phyloP scores from a whole-genome alignment of 169 alveolate species.

The Cryptosporidium ryanae region DNA sequence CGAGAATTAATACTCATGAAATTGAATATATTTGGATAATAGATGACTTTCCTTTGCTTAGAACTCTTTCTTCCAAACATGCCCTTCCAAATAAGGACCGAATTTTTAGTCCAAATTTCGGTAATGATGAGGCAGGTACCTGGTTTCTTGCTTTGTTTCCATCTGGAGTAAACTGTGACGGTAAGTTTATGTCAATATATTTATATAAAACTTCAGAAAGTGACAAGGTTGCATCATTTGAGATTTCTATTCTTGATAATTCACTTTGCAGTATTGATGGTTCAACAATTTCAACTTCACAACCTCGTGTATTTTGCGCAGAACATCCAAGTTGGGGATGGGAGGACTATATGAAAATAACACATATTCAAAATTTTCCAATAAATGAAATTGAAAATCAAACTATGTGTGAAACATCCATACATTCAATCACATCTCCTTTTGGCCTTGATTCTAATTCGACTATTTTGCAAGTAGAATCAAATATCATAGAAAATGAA shows the following conservation, averaged over 20 bases:
- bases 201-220: constrained; percentile 36
- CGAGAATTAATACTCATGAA: constrained; percentile 10
- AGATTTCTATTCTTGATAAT: constrained; percentile 39
- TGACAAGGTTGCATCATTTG: constrained; percentile 50
- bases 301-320: constrained; percentile 44
- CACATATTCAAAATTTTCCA: not conserved
- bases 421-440: not conserved
- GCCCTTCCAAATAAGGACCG: constrained; percentile 72
- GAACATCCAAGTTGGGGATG: constrained; percentile 71
- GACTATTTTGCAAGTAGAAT: not conserved
- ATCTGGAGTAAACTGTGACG: constrained; percentile 70
- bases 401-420: not conserved
- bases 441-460: constrained; percentile 8
- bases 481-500: not conserved
- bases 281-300: constrained; percentile 50
- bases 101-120: constrained; percentile 63
- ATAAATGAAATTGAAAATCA: not conserved
- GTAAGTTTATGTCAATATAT: constrained; percentile 38
- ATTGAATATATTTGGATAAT: constrained; percentile 58
- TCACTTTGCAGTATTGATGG: constrained; percentile 25
- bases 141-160: constrained; percentile 69
- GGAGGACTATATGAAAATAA: constrained; percentile 65
- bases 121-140: constrained; percentile 47
- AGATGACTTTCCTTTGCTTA: constrained; percentile 67
- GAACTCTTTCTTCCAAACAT: constrained; percentile 42